Base-by-base conservation (phyloP, 768 basidiomycete species). In the Psilocybe azurescens region DNA sequence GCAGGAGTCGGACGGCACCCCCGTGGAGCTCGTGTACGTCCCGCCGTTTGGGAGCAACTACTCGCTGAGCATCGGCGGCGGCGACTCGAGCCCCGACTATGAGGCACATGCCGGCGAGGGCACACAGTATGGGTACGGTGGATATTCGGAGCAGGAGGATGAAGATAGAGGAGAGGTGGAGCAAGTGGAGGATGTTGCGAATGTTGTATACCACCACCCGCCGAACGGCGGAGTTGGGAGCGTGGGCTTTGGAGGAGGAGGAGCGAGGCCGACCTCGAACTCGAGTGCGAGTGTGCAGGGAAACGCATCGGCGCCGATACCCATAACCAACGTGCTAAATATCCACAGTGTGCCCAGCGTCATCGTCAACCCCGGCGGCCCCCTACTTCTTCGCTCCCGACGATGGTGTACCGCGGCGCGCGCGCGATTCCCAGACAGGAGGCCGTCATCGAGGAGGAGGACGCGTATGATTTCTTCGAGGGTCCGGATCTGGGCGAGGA, bases 11-110 rank as follows among this genome's bases (percentile, higher is more conserved):
- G 81, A 78, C 47, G 79, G 79, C 56, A 80, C 83, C 0, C 84
- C 86, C 1, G 87, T 90, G 41, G 89, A 90, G 63, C 79, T 91
- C 65, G 90, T 91, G 24, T 91, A 90, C 69, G 87, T 88, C 14
- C 90, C 90, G 1, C 80, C 81, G 30, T 69, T 79, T 44, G 77
- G 76, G 56, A 76, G 75, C 61, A 73, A 76, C 28, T 82, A 78
- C 63, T 71, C 64, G 53, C 49, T 62, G 28, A 74, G 70, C 36
- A 62, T 64, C 29, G 66, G 63, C 8, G 65, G 62, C 16, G 67
- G 64, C 30, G 63, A 62, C 29, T 50, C 58, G 38, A 24, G 49
- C 16, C 50, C 55, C 24, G 60, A 61, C 53, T 61, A 59, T 52
- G 63, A 60, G 24, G 24, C 24, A 24, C 24, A 24, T 24, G 24